Evolutionary conservation across 148 eudicot genomes (phyloP), one percentile per base, ranked within the genome.

Genomic region (Cornus suecica): DNA sequence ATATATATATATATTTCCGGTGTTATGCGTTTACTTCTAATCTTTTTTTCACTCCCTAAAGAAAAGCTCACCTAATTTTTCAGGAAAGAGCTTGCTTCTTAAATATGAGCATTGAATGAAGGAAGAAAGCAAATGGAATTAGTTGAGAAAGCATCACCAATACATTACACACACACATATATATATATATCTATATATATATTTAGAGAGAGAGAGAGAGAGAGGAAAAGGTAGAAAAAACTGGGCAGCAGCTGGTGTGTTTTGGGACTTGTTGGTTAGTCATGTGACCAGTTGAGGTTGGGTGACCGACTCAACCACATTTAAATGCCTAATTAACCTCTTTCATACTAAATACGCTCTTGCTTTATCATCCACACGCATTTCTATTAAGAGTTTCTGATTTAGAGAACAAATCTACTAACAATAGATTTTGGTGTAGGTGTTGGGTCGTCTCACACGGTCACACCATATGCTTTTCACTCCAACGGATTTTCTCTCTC

Each of bases 61-160:
- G 41, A 64, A 45, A 23, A n/a, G 73, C 73, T 69, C 86, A 86
- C 88, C 89, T 85, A 88, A 84, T 80, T 84, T 79, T 85, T 87
- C 83, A 79, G 83, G 77, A 77, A 76, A 52, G 74, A 32, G 10
- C 34, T 69, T 61, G 48, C 45, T 41, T 71, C 63, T 66, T 75
- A 78, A 83, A 32, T 74, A 60, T 48, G 26, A 24, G 86, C 87
- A 83, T 76, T 85, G n/a, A 85, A 83, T 80, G 76, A 66, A 30
- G 58, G 80, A 28, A 61, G 10, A 60, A 25, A 85, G 74, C 82
- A 80, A 89, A 85, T 80, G 89, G 73, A 73, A 82, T 87, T 85
- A 78, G 90, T 89, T 87, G 89, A 82, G 86, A 78, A 78, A 24
- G 62, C 37, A n/a, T n/a, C 34, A 65, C 14, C n/a, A n/a, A n/a